Conservation (phyloP, 2,329 filamentous ascomycete species). For the Fusarium dimerum region DNA sequence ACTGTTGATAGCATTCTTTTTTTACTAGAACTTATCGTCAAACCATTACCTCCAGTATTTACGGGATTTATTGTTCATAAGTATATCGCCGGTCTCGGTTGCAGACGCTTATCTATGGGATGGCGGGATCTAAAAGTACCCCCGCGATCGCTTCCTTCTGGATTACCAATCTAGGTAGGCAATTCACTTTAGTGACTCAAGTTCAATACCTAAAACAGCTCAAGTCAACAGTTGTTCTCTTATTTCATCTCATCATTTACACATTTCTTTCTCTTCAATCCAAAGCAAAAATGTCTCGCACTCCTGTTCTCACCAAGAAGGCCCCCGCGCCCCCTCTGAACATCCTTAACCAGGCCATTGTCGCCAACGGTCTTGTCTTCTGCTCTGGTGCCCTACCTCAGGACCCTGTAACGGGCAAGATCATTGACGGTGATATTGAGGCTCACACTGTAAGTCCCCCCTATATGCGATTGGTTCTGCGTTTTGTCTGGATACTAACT, state of each 20-base stretch:
- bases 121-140: no score
- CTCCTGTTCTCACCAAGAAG: constrained; percentile 23
- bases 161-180: no score
- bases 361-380: constrained; percentile 66
- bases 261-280: neutral
- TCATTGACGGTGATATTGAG: constrained; percentile 66
- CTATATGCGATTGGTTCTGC: no score
- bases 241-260: neutral
- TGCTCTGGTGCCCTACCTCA: constrained; percentile 71
- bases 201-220: no score
- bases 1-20: neutral
- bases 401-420: constrained; percentile 53
- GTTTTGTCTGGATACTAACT: neutral
- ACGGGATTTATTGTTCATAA: no score
- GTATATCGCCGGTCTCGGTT: no score
- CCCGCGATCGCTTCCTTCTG: no score
- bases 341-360: constrained; percentile 29
- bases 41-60: no score
- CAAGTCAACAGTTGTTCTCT: no score
- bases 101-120: no score
- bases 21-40: no score
- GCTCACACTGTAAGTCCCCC: constrained; percentile 54
- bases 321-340: constrained; percentile 22
- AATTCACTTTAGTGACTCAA: no score
- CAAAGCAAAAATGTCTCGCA: constrained; percentile 19